Conservation (phyloP, 345 rosid species). For the Abelmoschus esculentus region DNA sequence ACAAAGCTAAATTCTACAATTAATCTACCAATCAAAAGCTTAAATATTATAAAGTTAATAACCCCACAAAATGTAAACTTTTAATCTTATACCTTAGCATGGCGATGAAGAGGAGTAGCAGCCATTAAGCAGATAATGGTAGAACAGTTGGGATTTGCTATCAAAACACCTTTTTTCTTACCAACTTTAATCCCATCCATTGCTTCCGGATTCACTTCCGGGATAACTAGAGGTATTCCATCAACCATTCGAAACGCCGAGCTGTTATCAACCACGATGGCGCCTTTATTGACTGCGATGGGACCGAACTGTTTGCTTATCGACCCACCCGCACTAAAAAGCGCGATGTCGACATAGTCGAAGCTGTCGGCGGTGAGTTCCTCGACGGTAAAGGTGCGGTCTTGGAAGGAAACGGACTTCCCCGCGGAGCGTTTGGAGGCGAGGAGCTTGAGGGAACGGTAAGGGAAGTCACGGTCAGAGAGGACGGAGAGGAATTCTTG, state of each 20-base stretch:
- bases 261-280: conserved; percentile 87
- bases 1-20: background rate
- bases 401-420: conserved; percentile 54
- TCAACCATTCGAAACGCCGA: conserved; percentile 91
- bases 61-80: background rate
- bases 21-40: background rate
- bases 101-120: conserved; percentile 88
- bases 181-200: conserved; percentile 66
- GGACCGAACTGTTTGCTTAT: conserved; percentile 84
- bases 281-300: conserved; percentile 63
- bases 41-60: background rate
- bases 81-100: conserved; percentile 52
- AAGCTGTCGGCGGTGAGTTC: conserved; percentile 82
- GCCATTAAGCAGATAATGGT: conserved; percentile 99
- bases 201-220: conserved; percentile 95
- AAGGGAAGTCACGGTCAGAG: conserved; percentile 81
- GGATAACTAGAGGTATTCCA: conserved; percentile 79
- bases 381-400: conserved; percentile 49
- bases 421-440: conserved; percentile 97
- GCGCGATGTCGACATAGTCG: conserved; percentile 70
- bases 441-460: conserved; percentile 83
- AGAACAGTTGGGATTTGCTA: conserved; percentile 94
- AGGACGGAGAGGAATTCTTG: conserved; percentile 88
- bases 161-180: conserved; percentile 73
- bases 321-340: conserved; percentile 93